Base-by-base conservation (phyloP, 257 asterid species). In the Anisodus acutangulus region DNA sequence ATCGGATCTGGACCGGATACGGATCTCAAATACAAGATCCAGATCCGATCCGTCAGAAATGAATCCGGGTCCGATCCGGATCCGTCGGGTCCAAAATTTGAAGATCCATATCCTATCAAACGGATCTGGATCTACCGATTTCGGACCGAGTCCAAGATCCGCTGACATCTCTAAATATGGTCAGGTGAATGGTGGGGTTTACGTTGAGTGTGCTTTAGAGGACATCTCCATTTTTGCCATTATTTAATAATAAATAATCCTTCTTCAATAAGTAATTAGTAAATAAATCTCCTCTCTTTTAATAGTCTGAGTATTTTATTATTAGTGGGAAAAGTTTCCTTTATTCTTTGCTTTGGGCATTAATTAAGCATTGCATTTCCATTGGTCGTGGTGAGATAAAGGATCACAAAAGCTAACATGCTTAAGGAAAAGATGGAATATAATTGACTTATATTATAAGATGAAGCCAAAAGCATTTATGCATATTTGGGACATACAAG, bases 121-220 rank as follows among this genome's bases (percentile, higher is more conserved):
- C 0, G 26, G 26, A 22, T 22, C 26, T 22, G 26, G 26, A 22
- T 22, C 0, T 0, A 22, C 26, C 26, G 26, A 0, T 0, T 22
- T 0, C 26, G 26, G 26, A 22, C 26, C 26, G 26, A 0, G 0
- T 22, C 26, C 26, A 22, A 22, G 26, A 22, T 22, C 26, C 26
- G 0, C 26, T 22, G 0, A 0, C 26, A 22, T 22, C 26, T 22
- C 26, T 22, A 22, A 22, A 22, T 22, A 22, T 22, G 26, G 26
- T 0, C 81, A 12, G 81, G 64, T 78, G 81, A 53, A 53, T 51
- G 64, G 64, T 78, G 81, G 81, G 81, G 81, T 78, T 51, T 53
- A 78, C 15, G 2, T 53, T 53, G 81, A 53, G 19, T 51, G 47
- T 51, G 47, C 64, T 51, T 76, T 76, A 54, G 47, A 19, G 57